Evolutionary conservation across 169 alveolate species (phyloP).

Genomic region (Babesia ovis): DNA sequence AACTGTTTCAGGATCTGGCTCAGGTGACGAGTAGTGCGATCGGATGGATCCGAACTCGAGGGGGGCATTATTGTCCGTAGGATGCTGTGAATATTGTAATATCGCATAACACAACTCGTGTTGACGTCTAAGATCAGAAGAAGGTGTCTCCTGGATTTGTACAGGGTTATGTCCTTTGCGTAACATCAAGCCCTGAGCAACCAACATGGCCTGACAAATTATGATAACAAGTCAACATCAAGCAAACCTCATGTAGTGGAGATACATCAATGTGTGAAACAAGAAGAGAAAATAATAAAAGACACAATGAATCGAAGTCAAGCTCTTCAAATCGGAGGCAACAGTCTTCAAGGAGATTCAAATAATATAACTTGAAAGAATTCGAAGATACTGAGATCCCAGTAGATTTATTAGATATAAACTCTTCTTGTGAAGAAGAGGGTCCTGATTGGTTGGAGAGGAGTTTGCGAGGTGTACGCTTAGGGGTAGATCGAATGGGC

Average conservation of each 20-base stretch:
- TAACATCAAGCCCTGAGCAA: conserved; percentile 15
- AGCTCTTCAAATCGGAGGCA: conserved; percentile 35
- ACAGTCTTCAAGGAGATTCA: conserved; percentile 63
- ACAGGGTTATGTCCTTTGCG: conserved; percentile 34
- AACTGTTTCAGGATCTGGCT: not conserved
- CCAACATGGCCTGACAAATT: conserved; percentile 16
- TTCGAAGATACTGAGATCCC: conserved; percentile 1
- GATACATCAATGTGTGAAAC: conserved; percentile 56
- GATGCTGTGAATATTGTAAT: conserved; percentile 24
- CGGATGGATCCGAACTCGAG: not conserved
- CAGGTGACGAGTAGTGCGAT: not conserved
- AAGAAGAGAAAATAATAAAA: conserved; percentile 34
- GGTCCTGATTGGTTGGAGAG: not conserved
- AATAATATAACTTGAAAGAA: conserved; percentile 44
- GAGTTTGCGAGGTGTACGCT: not conserved
- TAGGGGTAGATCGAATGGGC: not conserved
- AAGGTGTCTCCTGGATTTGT: conserved; percentile 1
- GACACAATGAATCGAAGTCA: conserved; percentile 6
- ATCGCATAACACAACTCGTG: conserved; percentile 31
- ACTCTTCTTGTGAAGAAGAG: not conserved
- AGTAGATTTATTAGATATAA: not conserved
- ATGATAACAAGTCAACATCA: no score
- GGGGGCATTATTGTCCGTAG: conserved; percentile 3
- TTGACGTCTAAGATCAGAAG: conserved; percentile 17
- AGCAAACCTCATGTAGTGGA: conserved; percentile 48